phyloP scores from a whole-genome alignment of 2,329 filamentous ascomycete species.

The Cytospora piceicola region DNA sequence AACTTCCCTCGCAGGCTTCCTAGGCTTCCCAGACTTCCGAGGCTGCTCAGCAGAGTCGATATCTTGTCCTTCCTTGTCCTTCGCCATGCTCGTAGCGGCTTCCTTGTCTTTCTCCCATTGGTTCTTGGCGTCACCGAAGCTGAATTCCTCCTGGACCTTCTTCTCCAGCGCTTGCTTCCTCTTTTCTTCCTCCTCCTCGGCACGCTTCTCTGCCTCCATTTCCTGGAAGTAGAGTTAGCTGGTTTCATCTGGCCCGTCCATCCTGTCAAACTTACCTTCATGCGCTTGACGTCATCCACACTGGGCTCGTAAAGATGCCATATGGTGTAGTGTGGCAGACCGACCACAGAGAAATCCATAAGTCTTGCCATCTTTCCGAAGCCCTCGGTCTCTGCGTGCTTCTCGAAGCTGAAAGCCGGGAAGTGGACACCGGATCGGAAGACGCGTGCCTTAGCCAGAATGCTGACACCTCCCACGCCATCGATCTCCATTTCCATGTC shows the following conservation, averaged over 20 bases:
- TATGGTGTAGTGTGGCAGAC: conserved; percentile 95
- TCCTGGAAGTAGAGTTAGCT: conserved; percentile 57
- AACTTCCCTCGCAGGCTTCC: conserved; percentile 12
- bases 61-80: conserved; percentile 54
- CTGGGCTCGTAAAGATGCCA: conserved; percentile 99
- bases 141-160: conserved; percentile 75
- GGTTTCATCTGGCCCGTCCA: neutral
- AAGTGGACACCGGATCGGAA: conserved; percentile 97
- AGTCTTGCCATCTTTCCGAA: conserved; percentile 99
- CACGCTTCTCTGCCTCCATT: conserved; percentile 87
- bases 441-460: conserved; percentile 92
- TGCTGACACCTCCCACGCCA: conserved; percentile 95
- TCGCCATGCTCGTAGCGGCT: conserved; percentile 62
- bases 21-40: conserved; percentile 26
- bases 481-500: conserved; percentile 99
- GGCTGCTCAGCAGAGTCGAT: conserved; percentile 24
- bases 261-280: conserved; percentile 67
- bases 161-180: conserved; percentile 73
- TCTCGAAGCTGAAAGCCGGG: conserved; percentile 97
- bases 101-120: conserved; percentile 91
- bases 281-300: conserved; percentile 93
- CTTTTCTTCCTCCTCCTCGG: conserved; percentile 78
- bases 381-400: conserved; percentile 96
- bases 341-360: conserved; percentile 95
- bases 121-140: conserved; percentile 68